A percentile compares a stretch with the other conserved stretches of the same genome.
Evolutionary conservation across 192 early-diverging fungal species (phyloP).

Genomic region (Rhizophagus sp.): DNA sequence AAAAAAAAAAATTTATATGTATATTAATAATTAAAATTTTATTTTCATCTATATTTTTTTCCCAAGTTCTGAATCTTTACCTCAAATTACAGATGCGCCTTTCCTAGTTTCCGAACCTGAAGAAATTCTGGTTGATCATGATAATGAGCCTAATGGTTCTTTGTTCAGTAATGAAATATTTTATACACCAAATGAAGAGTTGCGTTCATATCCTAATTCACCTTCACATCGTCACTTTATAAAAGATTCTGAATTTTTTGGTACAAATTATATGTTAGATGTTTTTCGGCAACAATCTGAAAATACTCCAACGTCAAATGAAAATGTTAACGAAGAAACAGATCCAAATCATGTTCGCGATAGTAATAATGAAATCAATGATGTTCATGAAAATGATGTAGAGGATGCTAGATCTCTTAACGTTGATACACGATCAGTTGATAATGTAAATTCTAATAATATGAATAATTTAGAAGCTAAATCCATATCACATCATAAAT

Average conservation of each 20-base stretch:
- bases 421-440: no score
- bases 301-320: not conserved
- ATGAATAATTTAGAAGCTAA: not conserved
- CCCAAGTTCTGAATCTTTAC: not conserved
- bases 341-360: no score
- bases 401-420: no score
- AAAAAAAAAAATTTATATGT: not conserved
- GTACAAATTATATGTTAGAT: no score
- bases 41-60: no score
- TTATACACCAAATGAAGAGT: conserved; percentile 7
- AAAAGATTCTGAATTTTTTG: not conserved
- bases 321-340: not conserved
- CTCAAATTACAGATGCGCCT: not conserved
- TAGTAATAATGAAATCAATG: no score
- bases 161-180: not conserved
- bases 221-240: not conserved
- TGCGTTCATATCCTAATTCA: not conserved
- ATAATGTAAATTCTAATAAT: not conserved
- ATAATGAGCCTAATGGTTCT: not conserved
- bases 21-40: not conserved
- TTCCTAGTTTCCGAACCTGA: not conserved
- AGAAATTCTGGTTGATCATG: not conserved
- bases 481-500: not conserved
- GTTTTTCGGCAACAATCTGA: not conserved
- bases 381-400: no score